phyloP scores from a whole-genome alignment of 208 protist species.

The Leishmania braziliensis region DNA sequence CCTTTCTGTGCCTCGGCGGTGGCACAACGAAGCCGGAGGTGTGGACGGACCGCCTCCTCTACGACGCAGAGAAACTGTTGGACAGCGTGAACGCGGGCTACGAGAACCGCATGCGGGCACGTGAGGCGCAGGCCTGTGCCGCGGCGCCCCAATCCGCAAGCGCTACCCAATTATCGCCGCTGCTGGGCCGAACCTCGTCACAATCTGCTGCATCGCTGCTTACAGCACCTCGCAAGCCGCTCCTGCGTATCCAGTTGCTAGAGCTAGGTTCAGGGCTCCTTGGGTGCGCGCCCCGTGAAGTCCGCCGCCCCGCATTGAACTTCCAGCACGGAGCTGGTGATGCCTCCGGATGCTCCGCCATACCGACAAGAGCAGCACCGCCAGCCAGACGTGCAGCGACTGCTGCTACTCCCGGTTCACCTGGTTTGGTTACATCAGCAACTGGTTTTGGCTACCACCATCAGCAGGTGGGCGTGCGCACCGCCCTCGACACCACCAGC shows the following conservation, averaged over 20 bases:
- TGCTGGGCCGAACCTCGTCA: constrained; percentile 17
- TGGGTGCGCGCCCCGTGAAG: constrained; percentile 12
- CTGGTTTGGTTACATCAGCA: background rate
- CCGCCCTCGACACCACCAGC: constrained; percentile 9
- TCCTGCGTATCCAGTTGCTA: constrained; percentile 28
- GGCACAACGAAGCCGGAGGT: constrained; percentile 59
- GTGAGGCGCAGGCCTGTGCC: constrained; percentile 4
- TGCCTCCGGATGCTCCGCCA: background rate
- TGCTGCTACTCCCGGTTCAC: background rate
- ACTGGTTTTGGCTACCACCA: background rate
- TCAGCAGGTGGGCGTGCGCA: background rate
- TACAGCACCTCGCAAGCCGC: constrained; percentile 3
- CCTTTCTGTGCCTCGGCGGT: constrained; percentile 68
- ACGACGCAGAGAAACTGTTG: constrained; percentile 29
- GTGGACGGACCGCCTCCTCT: constrained; percentile 68
- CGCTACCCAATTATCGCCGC: constrained; percentile 6
- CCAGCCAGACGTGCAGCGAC: background rate
- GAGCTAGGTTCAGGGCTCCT: constrained; percentile 27
- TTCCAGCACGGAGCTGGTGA: background rate
- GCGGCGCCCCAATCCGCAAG: constrained; percentile 5
- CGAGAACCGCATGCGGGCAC: constrained; percentile 24
- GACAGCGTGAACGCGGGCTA: constrained; percentile 13
- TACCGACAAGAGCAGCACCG: background rate
- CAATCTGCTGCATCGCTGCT: background rate
- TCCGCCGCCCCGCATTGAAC: constrained; percentile 11